Base-by-base conservation (phyloP, 2,329 filamentous ascomycete genomes). In the Fusarium verrucosum region DNA sequence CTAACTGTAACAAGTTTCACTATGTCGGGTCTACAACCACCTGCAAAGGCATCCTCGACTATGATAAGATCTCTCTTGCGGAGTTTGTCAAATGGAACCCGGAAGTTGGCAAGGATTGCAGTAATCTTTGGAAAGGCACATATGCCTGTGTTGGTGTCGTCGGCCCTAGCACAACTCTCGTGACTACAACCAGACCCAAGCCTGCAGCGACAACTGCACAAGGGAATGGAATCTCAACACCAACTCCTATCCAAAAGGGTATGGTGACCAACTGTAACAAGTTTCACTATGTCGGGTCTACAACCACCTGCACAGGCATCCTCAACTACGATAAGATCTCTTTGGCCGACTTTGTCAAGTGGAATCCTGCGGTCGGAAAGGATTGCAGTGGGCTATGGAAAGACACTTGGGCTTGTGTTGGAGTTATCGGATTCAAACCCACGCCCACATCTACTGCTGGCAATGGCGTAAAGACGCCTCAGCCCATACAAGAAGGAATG, bases 1-100 rank as follows among this genome's bases (percentile, higher is more conserved):
- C 47, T n/a, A 53, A 53, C 13, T 47, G 41, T 19, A 54, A 58
- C 10, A 54, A 53, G n/a, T 58, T 46, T 10, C 36, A 58, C n/a
- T n/a, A 30, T 7, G 13, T 54, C 7, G n/a, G 19, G 8, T 19
- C 20, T 2, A 54, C 19, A 4, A 47, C 49, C 4, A 54, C 49
- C 1, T 58, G 50, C 4, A 36, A 47, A 19, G 50, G 42, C 10
- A 58, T 58, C 9, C 16, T 44, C 3, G 19, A 35, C 22, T 57
- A 52, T 9, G 37, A 52, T 11, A 57, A 57, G 16, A 57, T 57
- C 10, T 17, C 47, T 1, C 28, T 57, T 9, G 17, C 33, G 11
- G 37, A 57, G 5, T 57, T 52, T 13, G 10, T 37, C 9, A 36
- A 35, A 13, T 55, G 36, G 51, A 55, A 55, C 16, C 16, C 51